These are phyloP conservation scores for Fusarium mexicanum DNA, from an alignment of 2,329 filamentous ascomycete genomes.

Conservation along the genomic window DNA sequence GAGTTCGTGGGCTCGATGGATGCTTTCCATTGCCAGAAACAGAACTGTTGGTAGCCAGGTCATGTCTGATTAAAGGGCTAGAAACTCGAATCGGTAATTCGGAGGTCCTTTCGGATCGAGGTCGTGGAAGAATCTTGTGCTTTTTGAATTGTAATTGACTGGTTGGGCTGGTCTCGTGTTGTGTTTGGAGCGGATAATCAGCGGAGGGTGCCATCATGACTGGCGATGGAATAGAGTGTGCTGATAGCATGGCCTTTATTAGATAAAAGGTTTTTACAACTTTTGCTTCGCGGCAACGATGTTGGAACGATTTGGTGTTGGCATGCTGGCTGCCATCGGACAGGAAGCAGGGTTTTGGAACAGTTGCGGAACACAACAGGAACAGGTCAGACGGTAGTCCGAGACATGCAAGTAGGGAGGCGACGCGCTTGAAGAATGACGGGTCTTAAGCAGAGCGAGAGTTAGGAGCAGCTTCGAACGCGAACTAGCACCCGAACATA, in stretches of 20 bases:
- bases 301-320: conserved; percentile 27
- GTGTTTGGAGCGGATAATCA: conserved; percentile 42
- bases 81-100: conserved; percentile 40
- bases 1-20: conserved; percentile 51
- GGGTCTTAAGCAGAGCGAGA: conserved; percentile 26
- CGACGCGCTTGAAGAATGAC: conserved; percentile 20
- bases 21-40: conserved; percentile 44
- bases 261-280: conserved; percentile 19
- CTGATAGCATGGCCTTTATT: conserved; percentile 43
- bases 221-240: conserved; percentile 42
- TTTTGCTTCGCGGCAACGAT: conserved; percentile 38
- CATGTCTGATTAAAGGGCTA: conserved; percentile 33
- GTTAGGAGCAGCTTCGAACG: conserved; percentile 24
- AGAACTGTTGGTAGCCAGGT: conserved; percentile 45
- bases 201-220: conserved; percentile 48
- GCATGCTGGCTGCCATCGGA: conserved; percentile 41
- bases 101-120: conserved; percentile 41
- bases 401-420: conserved; percentile 40
- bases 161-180: conserved; percentile 41
- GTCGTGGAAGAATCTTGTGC: conserved; percentile 56
- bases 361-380: conserved; percentile 33
- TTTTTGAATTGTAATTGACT: conserved; percentile 56
- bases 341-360: conserved; percentile 24
- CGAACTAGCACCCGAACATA: conserved; percentile 32
- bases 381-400: conserved; percentile 28